Percentiles rank a stretch among this genome's conserved stretches.
Conservation (phyloP, 176 grass and related monocot species). For the Oryza rufipogon region DNA sequence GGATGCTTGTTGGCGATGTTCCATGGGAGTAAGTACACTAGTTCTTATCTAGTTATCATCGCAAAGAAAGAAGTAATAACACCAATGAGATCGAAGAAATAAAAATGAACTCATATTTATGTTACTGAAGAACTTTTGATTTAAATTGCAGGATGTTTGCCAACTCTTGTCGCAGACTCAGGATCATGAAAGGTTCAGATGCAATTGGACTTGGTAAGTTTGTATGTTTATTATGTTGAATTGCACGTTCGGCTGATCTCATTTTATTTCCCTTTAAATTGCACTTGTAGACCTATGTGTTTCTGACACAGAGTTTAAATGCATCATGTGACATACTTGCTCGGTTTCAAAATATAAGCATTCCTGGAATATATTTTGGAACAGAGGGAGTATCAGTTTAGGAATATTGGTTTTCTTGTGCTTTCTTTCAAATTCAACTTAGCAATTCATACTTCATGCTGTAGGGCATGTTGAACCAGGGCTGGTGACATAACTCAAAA, state of each 20-base stretch:
- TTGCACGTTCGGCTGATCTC: not conserved
- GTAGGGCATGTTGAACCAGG: not conserved
- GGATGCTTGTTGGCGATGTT: slow-evolving; percentile 93
- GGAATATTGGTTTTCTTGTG: not conserved
- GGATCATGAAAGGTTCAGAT: slow-evolving; percentile 77
- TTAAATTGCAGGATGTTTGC: slow-evolving; percentile 68
- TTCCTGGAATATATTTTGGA: not conserved
- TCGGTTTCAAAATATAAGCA: too few relatives aligned
- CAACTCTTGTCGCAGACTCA: slow-evolving; percentile 57
- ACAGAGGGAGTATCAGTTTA: not conserved
- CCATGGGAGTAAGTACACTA: slow-evolving; percentile 81
- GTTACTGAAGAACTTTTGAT: slow-evolving; percentile 21
- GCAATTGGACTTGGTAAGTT: slow-evolving; percentile 69
- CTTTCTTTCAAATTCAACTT: not conserved
- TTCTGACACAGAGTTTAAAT: not conserved
- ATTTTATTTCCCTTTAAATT: not conserved
- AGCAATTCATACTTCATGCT: not conserved
- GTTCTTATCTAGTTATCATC: slow-evolving; percentile 25
- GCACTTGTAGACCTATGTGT: not conserved
- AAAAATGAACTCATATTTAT: not conserved
- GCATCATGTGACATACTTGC: not conserved
- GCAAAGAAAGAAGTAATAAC: not conserved
- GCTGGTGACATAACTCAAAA: not conserved
- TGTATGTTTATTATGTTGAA: slow-evolving; percentile 9
- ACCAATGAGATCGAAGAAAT: not conserved